Evolutionary conservation across 192 early-diverging fungal genomes (phyloP), one percentile per base, ranked within the genome.

Genomic region (Linnemannia elongata): DNA sequence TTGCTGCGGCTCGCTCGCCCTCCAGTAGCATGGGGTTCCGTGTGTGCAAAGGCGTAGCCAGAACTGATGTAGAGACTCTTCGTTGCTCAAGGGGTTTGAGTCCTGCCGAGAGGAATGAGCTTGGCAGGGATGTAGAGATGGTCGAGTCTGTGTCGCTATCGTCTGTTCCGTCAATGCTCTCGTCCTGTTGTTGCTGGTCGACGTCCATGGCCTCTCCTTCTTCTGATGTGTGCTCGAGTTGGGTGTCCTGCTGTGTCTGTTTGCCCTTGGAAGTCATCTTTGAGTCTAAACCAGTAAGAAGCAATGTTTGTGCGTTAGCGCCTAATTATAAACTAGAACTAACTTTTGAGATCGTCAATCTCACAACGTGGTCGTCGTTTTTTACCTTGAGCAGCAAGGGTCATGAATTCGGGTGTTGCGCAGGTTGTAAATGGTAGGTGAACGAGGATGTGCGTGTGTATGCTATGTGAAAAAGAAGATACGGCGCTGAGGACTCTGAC

Each of bases 121-220:
- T 74, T 30, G 83, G 83, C 41, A 86, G 47, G 44, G 83, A 86
- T 33, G 83, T 39, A n/a, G 83, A 86, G 20, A 77, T 74, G 12
- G 60, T 72, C 20, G 78, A 77, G 22, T 84, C 82, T 27, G 30
- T 69, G 49, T 73, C 78, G 30, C 78, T 77, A 27, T 54, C 79
- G 27, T 41, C 44, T 45, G 24, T 30, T 30, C 44, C 41, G 39
- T 5, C 72, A 0, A 47, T 42, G 24, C 44, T 39, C 45, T 69
- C n/a, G 0, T 57, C 49, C 15, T 55, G 45, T 1, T 76, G 72
- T 55, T 69, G 54, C 5, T 39, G 55, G 39, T 86, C 83, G 12
- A 86, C n/a, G 24, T 85, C 83, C 83, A 85, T 80, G 6, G 38
- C 22, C 18, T 55, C 66, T 41, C 30, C 47, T 20, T 24, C 54